Evolutionary conservation across 177 flowering plant species (phyloP), one percentile per base, ranked within the genome.

Genomic region (Tripterygium wilfordii): DNA sequence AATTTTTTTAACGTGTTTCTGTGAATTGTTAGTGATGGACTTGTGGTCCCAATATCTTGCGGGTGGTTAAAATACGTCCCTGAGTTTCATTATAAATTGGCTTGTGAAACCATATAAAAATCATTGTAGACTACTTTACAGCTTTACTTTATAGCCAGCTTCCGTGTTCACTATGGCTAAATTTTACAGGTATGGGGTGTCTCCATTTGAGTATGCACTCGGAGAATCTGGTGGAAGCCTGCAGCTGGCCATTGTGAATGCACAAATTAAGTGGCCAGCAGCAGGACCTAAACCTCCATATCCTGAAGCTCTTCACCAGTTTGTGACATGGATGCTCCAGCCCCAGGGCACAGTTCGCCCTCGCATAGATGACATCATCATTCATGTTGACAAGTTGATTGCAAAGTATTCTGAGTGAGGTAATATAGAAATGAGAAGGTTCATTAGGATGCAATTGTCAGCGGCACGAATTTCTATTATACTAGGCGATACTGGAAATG

Each of bases 271-370:
- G 62, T 91, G 98, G 98, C 96, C 96, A 13, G 58, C 96, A 13
- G 58, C 73, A 1, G 88, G 83, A 19, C 90, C 97, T 13, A 74
- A 82, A n/a, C 79, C 95, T 20, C 76, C 86, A 12, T 91, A 85
- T 39, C 98, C 98, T 2, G 98, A 79, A n/a, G 76, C 79, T 10
- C 88, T 88, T 21, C 96, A 77, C 63, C 81, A 82, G 69, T 91
- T 91, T 66, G 92, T 91, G 42, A 76, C 70, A 44, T 88, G 98
- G 98, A 88, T 91, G 96, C 95, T 91, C 45, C 95, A 91, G 50
- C 92, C 96, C 3, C 96, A 88, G 63, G 65, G 77, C 20, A 57
- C 91, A 3, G 70, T 85, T 6, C 82, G 98, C 6, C 98, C 98
- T 10, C 61, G 66, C 53, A 88, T 91, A 9, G 88, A 83, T 22